Conservation (phyloP, 129 eudicot genomes). For the Oenanthe sinensis region DNA sequence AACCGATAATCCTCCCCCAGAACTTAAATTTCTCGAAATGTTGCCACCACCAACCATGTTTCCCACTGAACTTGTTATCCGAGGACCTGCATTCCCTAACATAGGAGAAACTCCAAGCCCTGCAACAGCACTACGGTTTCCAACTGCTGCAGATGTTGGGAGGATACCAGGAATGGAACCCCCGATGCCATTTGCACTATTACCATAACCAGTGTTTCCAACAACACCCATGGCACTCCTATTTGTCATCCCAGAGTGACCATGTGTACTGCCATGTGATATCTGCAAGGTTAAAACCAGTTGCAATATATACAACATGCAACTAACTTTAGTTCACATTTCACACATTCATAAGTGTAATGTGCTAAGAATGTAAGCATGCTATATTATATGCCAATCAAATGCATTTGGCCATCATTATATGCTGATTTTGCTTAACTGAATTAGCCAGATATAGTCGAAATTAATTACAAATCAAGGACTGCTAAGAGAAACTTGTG, state of each 20-base stretch:
- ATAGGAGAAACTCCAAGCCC: conserved; percentile 71
- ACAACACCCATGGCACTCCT: conserved; percentile 85
- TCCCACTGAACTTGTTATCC: conserved; percentile 65
- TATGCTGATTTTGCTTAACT: neutral
- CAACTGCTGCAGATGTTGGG: conserved; percentile 71
- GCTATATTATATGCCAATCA: neutral
- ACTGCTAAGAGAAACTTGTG: neutral
- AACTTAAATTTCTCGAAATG: conserved; percentile 65
- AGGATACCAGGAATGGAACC: conserved; percentile 91
- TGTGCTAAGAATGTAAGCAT: neutral
- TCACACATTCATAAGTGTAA: neutral
- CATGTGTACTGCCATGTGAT: conserved; percentile 45
- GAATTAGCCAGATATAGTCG: neutral
- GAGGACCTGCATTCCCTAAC: conserved; percentile 70
- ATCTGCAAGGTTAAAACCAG: conserved; percentile 31
- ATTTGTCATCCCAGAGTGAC: conserved; percentile 74
- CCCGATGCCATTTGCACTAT: conserved; percentile 55
- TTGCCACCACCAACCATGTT: conserved; percentile 68
- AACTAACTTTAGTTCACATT: neutral
- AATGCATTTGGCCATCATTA: neutral
- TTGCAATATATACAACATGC: neutral
- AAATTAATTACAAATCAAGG: neutral
- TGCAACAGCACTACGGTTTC: conserved; percentile 61
- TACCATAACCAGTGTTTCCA: conserved; percentile 77
- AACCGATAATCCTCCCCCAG: conserved; percentile 83